These are phyloP conservation scores for Didymella lethalis DNA, from an alignment of 2,329 filamentous ascomycete genomes.

Conservation along the genomic window DNA sequence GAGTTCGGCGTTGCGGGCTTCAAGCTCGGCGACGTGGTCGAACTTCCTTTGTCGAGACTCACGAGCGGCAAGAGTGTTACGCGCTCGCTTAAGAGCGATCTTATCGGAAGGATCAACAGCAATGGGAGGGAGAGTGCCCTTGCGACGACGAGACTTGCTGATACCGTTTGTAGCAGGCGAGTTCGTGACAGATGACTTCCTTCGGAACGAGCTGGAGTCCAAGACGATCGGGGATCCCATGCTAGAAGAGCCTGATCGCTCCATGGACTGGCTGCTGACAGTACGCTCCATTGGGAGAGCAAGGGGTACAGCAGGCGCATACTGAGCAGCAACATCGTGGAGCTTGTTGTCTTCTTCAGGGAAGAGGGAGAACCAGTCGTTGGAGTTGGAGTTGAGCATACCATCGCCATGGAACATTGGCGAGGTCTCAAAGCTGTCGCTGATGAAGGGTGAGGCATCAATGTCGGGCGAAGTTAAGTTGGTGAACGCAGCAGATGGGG, in stretches of 20 bases:
- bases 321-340: conserved; percentile 32
- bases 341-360: conserved; percentile 58
- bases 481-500: conserved; percentile 82
- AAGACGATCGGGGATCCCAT: conserved; percentile 48
- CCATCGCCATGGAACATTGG: conserved; percentile 71
- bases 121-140: conserved; percentile 82
- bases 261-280: conserved; percentile 49
- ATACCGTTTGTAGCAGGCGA: conserved; percentile 73
- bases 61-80: conserved; percentile 91
- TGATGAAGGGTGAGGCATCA: conserved; percentile 78
- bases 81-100: conserved; percentile 88
- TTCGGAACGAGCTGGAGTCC: conserved; percentile 45
- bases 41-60: conserved; percentile 91
- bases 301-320: conserved; percentile 34
- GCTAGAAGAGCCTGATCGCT: conserved; percentile 47
- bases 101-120: conserved; percentile 76
- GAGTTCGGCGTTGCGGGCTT: conserved; percentile 75
- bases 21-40: conserved; percentile 75
- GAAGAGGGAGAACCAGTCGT: conserved; percentile 77
- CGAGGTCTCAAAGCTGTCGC: conserved; percentile 76
- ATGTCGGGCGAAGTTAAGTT: conserved; percentile 82
- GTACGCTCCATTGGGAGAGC: conserved; percentile 53
- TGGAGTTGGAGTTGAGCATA: conserved; percentile 63
- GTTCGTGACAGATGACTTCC: conserved; percentile 53
- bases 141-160: conserved; percentile 72